Percentiles rank a stretch among this genome's conserved stretches.
Conservation (phyloP, 129 eudicot genomes). For the Centrapalus pauciflorus region DNA sequence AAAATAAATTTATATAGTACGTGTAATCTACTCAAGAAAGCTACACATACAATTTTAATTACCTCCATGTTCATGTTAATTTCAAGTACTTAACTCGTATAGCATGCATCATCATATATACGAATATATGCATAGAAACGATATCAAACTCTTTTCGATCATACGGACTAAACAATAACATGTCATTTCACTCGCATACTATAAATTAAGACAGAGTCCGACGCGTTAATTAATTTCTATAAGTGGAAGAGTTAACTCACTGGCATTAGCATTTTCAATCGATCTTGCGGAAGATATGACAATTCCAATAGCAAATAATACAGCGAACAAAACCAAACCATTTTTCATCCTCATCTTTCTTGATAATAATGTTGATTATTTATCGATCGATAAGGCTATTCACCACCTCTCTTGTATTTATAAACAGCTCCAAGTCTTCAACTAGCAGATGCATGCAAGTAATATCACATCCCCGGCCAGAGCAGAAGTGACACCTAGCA, state of each 20-base stretch:
- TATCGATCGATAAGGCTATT: neutral
- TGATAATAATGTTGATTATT: neutral
- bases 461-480: conserved; percentile 7
- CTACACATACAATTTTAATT: no score
- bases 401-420: conserved; percentile 2
- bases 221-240: no score
- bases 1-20: no score
- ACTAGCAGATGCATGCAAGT: neutral
- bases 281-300: conserved; percentile 31
- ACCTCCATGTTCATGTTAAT: no score
- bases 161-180: no score
- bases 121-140: no score
- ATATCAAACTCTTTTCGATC: no score
- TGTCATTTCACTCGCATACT: no score
- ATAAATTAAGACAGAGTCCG: no score
- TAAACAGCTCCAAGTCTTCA: neutral
- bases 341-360: conserved; percentile 22
- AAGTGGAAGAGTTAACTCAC: conserved; percentile 7
- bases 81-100: no score
- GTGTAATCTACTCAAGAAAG: no score
- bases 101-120: no score
- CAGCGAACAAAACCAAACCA: conserved; percentile 25
- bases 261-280: conserved; percentile 16
- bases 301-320: conserved; percentile 25
- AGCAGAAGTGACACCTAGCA: conserved; percentile 29